A percentile compares a stretch with the other conserved stretches of the same genome.
phyloP scores from a whole-genome alignment of 768 basidiomycete species.

The Rhizopogon sp. region DNA sequence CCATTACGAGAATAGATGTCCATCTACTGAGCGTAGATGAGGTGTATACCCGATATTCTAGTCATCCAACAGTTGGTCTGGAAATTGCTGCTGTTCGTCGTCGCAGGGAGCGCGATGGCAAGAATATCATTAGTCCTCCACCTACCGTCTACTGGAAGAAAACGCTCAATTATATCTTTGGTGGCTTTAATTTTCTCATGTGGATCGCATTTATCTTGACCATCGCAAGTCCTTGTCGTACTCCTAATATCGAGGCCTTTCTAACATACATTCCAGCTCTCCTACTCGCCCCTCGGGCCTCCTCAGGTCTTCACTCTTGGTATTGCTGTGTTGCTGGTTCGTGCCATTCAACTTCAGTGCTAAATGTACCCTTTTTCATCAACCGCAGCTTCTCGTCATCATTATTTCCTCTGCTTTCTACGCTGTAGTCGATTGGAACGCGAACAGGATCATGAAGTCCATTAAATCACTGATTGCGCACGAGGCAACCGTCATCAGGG shows the following conservation, averaged over 20 bases:
- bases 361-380: slow-evolving; percentile 36
- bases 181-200: slow-evolving; percentile 17
- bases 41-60: slow-evolving; percentile 37
- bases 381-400: slow-evolving; percentile 57
- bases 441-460: slow-evolving; percentile 38
- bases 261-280: background rate
- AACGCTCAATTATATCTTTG: slow-evolving; percentile 47
- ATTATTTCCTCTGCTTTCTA: slow-evolving; percentile 35
- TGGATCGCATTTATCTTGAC: background rate
- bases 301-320: slow-evolving; percentile 55
- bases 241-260: slow-evolving; percentile 37
- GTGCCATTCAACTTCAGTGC: background rate
- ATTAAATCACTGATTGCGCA: slow-evolving; percentile 35
- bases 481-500: slow-evolving; percentile 42
- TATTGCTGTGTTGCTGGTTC: slow-evolving; percentile 18
- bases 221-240: slow-evolving; percentile 43
- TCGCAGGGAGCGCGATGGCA: slow-evolving; percentile 39
- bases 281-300: slow-evolving; percentile 41
- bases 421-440: slow-evolving; percentile 15
- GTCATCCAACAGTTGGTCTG: slow-evolving; percentile 42
- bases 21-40: slow-evolving; percentile 36
- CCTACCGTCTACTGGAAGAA: slow-evolving; percentile 39
- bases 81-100: slow-evolving; percentile 45
- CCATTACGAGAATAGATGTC: slow-evolving; percentile 37
- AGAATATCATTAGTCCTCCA: slow-evolving; percentile 47